These are phyloP conservation scores for Cicer bijugum DNA, from an alignment of 306 rosid species.

Conservation along the genomic window DNA sequence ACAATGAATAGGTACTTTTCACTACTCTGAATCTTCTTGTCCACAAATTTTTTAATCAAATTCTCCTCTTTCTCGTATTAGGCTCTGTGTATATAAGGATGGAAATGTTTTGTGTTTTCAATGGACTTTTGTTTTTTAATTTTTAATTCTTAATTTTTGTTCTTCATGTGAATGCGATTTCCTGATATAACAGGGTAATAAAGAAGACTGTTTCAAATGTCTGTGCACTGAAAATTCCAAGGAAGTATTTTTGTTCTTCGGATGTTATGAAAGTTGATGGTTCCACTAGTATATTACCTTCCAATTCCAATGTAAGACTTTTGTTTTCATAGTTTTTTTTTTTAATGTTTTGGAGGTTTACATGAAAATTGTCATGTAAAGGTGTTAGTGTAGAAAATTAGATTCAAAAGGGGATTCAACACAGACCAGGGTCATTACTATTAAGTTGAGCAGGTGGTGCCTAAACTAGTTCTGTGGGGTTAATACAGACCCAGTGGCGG, in stretches of 20 bases:
- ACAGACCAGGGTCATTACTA: too few species aligned
- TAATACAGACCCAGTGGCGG: too few species aligned
- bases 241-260: constrained; percentile 53
- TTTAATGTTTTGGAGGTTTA: neutral
- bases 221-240: constrained; percentile 48
- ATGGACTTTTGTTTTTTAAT: neutral
- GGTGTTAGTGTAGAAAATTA: neutral
- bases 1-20: constrained; percentile 47
- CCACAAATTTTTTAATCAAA: neutral
- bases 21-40: neutral
- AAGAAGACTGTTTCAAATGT: constrained; percentile 52
- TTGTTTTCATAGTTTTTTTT: neutral
- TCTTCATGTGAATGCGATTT: neutral
- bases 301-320: constrained; percentile 52
- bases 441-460: too few species aligned
- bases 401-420: neutral
- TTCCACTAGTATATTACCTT: constrained; percentile 45
- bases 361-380: neutral
- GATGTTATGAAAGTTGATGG: constrained; percentile 54
- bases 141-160: neutral
- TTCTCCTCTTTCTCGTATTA: neutral
- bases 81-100: neutral
- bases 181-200: constrained; percentile 55
- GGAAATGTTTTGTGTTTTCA: neutral
- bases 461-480: too few species aligned